These are phyloP conservation scores for Serendipita indica DNA, from an alignment of 768 basidiomycete genomes.

Conservation along the genomic window DNA sequence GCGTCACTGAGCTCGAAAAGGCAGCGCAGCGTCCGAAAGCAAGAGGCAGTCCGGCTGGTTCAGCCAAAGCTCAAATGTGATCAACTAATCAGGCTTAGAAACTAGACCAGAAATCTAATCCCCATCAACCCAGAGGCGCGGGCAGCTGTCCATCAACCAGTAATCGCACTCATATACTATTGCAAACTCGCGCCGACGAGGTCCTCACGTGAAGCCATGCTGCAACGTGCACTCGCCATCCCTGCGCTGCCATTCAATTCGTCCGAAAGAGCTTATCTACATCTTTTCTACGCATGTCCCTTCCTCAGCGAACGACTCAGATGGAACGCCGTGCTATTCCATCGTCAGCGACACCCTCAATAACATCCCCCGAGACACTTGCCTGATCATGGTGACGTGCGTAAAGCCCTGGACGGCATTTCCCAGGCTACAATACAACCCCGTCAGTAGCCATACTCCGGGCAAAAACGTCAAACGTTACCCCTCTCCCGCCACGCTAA, in stretches of 20 bases:
- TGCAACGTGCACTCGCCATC: no score
- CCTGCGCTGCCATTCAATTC: no score
- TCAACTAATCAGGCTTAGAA: no score
- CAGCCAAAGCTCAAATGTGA: no score
- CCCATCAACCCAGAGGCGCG: no score
- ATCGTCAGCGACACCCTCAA: neutral
- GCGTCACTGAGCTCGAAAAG: neutral
- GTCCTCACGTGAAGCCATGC: no score
- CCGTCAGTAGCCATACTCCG: constrained; percentile 5
- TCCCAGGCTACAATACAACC: constrained; percentile 39
- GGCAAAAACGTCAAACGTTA: constrained; percentile 23
- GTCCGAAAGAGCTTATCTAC: neutral
- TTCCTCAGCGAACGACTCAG: neutral
- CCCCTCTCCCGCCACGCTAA: constrained; percentile 75
- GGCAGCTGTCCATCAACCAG: no score
- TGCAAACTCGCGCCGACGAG: no score
- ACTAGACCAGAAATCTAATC: no score
- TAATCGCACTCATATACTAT: no score
- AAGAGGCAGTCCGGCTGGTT: no score
- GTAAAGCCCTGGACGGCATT: constrained; percentile 87
- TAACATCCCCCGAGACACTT: neutral
- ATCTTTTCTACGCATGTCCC: neutral
- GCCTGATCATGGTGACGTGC: constrained; percentile 29
- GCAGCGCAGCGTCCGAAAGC: neutral
- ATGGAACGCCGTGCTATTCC: neutral